Conservation (phyloP, 1,139 yeast species). For the Nakaseomyces kungkrabaensis region DNA sequence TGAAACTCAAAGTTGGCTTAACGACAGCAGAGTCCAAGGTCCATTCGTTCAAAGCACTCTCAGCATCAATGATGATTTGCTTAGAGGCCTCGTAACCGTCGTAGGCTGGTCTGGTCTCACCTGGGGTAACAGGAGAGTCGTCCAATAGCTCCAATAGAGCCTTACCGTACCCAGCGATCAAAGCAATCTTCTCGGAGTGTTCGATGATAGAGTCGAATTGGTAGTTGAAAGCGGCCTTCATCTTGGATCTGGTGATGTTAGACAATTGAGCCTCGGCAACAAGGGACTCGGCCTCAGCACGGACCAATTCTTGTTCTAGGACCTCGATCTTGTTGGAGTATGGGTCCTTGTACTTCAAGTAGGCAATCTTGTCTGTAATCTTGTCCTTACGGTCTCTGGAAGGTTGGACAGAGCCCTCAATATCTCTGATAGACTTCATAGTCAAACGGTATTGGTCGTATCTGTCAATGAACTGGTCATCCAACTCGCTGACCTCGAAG, state of each 20-base stretch:
- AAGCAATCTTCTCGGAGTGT: slow-evolving; percentile 90
- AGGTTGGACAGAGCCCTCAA: slow-evolving; percentile 96
- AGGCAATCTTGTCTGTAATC: slow-evolving; percentile 95
- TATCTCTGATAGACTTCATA: slow-evolving; percentile 87
- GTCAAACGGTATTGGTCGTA: slow-evolving; percentile 97
- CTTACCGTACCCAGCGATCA: slow-evolving; percentile 98
- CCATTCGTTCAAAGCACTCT: slow-evolving; percentile 92
- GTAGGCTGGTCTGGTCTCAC: slow-evolving; percentile 97
- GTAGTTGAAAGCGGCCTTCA: slow-evolving; percentile 94
- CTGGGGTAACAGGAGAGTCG: slow-evolving; percentile 96
- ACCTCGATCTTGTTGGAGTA: slow-evolving; percentile 91
- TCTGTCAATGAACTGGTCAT: slow-evolving; percentile 94
- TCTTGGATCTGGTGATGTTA: slow-evolving; percentile 94
- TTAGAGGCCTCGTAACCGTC: slow-evolving; percentile 97
- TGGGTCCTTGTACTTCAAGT: slow-evolving; percentile 96
- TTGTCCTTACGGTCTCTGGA: slow-evolving; percentile 96
- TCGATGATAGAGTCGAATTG: slow-evolving; percentile 95
- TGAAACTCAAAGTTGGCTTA: slow-evolving; percentile 85
- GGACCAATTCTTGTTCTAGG: slow-evolving; percentile 93
- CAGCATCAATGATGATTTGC: slow-evolving; percentile 96
- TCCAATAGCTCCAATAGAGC: slow-evolving; percentile 91
- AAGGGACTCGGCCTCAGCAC: slow-evolving; percentile 97
- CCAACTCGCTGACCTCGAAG: slow-evolving; percentile 95
- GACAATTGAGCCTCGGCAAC: slow-evolving; percentile 99
- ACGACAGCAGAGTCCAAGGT: slow-evolving; percentile 92